phyloP scores from a whole-genome alignment of 768 basidiomycete species.

The Russula earlei region DNA sequence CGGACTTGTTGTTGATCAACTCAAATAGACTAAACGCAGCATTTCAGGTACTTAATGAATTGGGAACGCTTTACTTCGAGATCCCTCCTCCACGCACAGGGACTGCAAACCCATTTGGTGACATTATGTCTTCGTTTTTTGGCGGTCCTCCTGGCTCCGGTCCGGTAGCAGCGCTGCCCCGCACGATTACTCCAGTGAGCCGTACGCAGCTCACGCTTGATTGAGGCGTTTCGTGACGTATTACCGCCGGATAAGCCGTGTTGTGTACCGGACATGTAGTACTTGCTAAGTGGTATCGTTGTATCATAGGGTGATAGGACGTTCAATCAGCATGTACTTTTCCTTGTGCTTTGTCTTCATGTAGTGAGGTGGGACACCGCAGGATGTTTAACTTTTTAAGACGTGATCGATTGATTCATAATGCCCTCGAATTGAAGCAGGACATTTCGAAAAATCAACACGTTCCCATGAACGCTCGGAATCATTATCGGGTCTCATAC shows the following conservation, averaged over 20 bases:
- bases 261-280: not conserved
- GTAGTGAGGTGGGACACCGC: not conserved
- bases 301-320: not conserved
- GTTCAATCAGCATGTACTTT: not conserved
- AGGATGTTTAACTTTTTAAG: not conserved
- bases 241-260: not conserved
- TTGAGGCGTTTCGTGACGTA: not conserved
- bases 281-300: not conserved
- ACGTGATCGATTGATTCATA: no score
- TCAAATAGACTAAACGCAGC: not conserved
- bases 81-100: conserved; percentile 69
- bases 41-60: conserved; percentile 51
- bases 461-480: no score
- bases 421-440: no score
- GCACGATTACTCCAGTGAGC: conserved; percentile 2
- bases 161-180: not conserved
- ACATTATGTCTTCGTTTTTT: conserved; percentile 83
- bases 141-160: conserved; percentile 44
- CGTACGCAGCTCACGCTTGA: conserved; percentile 6
- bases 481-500: no score
- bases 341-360: not conserved
- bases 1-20: not conserved
- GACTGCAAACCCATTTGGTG: conserved; percentile 73
- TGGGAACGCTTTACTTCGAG: conserved; percentile 74
- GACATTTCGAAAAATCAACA: no score